Evolutionary conservation across 140 eudicot species (phyloP).

Genomic region (Stevia rebaudiana): DNA sequence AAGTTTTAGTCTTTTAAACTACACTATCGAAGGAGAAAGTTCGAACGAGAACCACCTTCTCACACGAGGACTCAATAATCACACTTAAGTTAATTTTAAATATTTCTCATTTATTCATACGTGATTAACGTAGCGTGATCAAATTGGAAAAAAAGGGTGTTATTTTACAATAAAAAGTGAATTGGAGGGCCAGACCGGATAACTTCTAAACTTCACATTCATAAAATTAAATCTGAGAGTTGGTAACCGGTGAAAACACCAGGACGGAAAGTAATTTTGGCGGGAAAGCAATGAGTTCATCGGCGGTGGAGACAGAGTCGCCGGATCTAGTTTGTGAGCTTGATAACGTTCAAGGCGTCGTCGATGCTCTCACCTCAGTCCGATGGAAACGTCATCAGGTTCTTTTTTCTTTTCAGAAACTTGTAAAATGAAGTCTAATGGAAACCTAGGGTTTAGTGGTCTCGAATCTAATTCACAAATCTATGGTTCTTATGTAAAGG

Average conservation of each 20-base stretch:
- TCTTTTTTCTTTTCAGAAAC: not conserved
- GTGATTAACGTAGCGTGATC: too few relatives aligned
- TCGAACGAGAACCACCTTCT: too few relatives aligned
- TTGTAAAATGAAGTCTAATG: not conserved
- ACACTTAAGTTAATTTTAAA: too few relatives aligned
- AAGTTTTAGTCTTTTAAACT: too few relatives aligned
- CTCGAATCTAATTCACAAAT: not conserved
- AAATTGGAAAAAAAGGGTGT: not conserved
- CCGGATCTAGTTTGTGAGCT: constrained; percentile 71
- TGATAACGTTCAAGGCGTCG: constrained; percentile 92
- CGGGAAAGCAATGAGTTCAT: constrained; percentile 57
- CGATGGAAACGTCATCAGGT: constrained; percentile 99
- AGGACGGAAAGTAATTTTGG: constrained; percentile 20
- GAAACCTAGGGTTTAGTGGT: constrained; percentile 22
- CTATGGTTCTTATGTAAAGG: not conserved
- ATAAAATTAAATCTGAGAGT: not conserved
- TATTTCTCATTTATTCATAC: too few relatives aligned
- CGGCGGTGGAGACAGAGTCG: constrained; percentile 49
- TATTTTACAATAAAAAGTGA: not conserved
- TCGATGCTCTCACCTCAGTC: constrained; percentile 89
- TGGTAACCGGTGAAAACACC: not conserved
- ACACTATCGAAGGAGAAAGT: too few relatives aligned
- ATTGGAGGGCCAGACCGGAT: not conserved
- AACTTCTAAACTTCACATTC: not conserved
- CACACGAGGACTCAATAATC: too few relatives aligned